Evolutionary conservation across 1,284 basidiomycete species (phyloP), one percentile per base, ranked within the genome.

Genomic region (Polyporus tsugae): DNA sequence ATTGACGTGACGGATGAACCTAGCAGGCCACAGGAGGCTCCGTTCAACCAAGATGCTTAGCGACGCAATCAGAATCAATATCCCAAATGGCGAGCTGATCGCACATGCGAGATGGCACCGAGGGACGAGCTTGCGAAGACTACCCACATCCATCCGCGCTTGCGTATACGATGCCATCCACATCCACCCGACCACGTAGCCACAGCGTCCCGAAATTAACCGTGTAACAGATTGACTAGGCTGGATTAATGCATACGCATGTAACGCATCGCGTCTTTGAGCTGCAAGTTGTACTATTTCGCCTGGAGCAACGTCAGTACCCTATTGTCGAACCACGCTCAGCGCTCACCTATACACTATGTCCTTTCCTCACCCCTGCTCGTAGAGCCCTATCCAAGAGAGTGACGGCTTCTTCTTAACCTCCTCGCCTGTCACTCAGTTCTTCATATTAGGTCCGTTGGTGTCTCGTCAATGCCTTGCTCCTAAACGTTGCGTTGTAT

Each of bases 401-500:
- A 29, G 52, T 22, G 11, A 36, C 36, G 10, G n/a, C 36, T 10
- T 33, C 62, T 25, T 35, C 15, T 39, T 17, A 13, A 25, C 46
- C 22, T 4, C 1, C 22, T 4, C n/a, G 11, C 29, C 39, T 41
- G 29, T 35, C 6, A 22, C 36, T 36, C 9, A 52, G 35, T 44
- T n/a, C 15, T 44, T n/a, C 15, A 13, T 11, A 22, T 82, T 77
- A 88, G 35, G 85, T 86, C 71, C 89, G 82, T 75, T 85, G 87
- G 74, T 93, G 90, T 73, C 89, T 82, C 72, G 92, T 77, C 68
- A 94, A 80, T 11, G 92, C 92, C 81, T 96, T 97, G 80, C 95
- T 96, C 78, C 93, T 83, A 79, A 97, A 97, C 0, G 95, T 95
- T 39, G 93, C 93, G 73, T 97, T 97, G 81, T 96, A 97, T 81